phyloP scores from a whole-genome alignment of 257 asterid species.

The Nicotiana undulata region DNA sequence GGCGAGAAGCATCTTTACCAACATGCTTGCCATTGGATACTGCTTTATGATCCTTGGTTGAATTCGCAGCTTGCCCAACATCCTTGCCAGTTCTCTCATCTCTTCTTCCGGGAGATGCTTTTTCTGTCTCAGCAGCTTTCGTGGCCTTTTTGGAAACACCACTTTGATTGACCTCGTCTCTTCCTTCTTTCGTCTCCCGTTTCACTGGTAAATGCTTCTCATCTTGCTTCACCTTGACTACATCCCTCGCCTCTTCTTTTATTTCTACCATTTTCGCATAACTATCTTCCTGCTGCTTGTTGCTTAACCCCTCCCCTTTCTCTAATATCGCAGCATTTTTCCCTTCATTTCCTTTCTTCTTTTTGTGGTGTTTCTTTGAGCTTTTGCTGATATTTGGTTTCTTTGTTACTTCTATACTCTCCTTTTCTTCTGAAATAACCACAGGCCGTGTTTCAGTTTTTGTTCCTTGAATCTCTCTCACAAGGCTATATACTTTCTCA shows the following conservation, averaged over 20 bases:
- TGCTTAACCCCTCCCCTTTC: conserved; percentile 1
- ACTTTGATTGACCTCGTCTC: background rate
- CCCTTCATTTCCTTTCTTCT: conserved; percentile 7
- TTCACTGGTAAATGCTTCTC: background rate
- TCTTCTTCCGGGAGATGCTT: background rate
- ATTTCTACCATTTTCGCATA: background rate
- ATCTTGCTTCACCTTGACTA: background rate
- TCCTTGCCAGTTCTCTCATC: background rate
- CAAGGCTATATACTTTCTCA: background rate
- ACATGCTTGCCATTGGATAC: background rate
- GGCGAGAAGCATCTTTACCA: background rate
- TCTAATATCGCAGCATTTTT: conserved; percentile 1
- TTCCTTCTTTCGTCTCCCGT: background rate
- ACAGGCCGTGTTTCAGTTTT: background rate
- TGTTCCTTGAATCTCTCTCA: background rate
- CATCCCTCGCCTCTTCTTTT: background rate
- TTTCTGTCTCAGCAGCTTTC: conserved; percentile 7
- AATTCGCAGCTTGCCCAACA: background rate
- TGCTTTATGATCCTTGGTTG: background rate
- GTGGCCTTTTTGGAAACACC: conserved; percentile 6
- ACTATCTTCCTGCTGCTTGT: background rate
- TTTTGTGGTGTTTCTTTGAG: conserved; percentile 2
- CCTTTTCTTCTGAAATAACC: conserved; percentile 1
- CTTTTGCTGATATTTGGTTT: background rate
- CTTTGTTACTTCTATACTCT: background rate